Percentiles rank a stretch among this genome's conserved stretches.
Evolutionary conservation across 441 rosid species (phyloP).

Genomic region (Melastoma candidum): DNA sequence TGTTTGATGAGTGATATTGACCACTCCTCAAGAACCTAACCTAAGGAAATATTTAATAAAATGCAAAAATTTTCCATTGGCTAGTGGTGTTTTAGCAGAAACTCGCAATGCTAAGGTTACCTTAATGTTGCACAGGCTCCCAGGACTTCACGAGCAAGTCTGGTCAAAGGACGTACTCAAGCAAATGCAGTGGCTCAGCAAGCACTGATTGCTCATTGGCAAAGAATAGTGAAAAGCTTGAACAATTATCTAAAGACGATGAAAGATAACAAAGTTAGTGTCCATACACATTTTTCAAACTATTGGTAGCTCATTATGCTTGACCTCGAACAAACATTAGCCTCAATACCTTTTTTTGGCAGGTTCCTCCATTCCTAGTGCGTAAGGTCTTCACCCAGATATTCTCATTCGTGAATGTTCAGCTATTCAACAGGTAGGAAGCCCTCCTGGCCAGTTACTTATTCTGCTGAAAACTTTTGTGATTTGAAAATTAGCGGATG

Average conservation of each 20-base stretch:
- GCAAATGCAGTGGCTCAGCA: conserved; percentile 20
- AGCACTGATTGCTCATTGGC: conserved; percentile 19
- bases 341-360: neutral
- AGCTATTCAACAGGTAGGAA: conserved; percentile 17
- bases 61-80: no score
- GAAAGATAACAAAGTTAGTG: conserved; percentile 14
- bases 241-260: conserved; percentile 12
- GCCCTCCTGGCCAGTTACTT: neutral
- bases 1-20: no score
- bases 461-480: neutral
- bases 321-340: neutral
- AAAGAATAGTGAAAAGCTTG: conserved; percentile 14
- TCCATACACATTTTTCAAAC: neutral
- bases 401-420: conserved; percentile 18
- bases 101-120: neutral
- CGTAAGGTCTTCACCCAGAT: conserved; percentile 19
- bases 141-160: conserved; percentile 16
- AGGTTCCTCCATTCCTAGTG: conserved; percentile 18
- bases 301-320: neutral
- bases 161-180: conserved; percentile 20
- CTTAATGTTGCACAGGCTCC: conserved; percentile 14
- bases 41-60: no score
- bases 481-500: conserved; percentile 9
- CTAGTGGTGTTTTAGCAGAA: neutral
- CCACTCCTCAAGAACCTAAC: no score